These are phyloP conservation scores for Tetracladium maxilliforme DNA, from an alignment of 2,329 filamentous ascomycete genomes.

Conservation along the genomic window DNA sequence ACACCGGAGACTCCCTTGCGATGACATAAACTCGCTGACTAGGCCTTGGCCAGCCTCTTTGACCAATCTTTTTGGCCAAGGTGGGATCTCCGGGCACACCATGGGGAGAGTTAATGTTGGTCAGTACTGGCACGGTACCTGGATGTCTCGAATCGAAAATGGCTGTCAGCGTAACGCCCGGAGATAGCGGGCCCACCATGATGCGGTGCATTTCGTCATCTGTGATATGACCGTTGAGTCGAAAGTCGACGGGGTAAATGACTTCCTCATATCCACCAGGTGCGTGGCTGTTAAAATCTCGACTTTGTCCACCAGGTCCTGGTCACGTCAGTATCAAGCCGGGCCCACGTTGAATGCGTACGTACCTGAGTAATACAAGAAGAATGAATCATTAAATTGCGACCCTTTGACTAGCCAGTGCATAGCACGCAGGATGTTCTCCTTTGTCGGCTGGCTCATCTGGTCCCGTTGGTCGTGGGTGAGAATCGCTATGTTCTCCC, in stretches of 20 bases:
- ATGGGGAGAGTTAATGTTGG: slow-evolving; percentile 55
- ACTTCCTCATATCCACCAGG: slow-evolving; percentile 74
- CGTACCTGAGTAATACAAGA: slow-evolving; percentile 92
- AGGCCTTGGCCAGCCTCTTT: slow-evolving; percentile 53
- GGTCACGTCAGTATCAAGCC: slow-evolving; percentile 1
- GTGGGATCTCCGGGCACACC: slow-evolving; percentile 55
- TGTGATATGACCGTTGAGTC: slow-evolving; percentile 60
- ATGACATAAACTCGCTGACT: slow-evolving; percentile 39
- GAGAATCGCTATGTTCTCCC: slow-evolving; percentile 93
- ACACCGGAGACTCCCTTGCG: slow-evolving; percentile 63
- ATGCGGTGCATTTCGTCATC: slow-evolving; percentile 68
- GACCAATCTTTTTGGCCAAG: too few species aligned
- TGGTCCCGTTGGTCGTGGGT: slow-evolving; percentile 95
- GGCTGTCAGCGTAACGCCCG: slow-evolving; percentile 66
- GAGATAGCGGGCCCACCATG: slow-evolving; percentile 61
- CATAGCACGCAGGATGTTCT: slow-evolving; percentile 91
- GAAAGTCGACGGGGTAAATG: slow-evolving; percentile 72
- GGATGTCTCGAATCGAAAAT: slow-evolving; percentile 60
- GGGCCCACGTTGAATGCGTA: slow-evolving; percentile 3
- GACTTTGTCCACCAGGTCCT: slow-evolving; percentile 72
- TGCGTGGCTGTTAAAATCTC: slow-evolving; percentile 66
- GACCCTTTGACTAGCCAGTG: slow-evolving; percentile 96
- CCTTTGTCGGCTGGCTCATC: slow-evolving; percentile 93
- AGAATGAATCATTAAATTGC: slow-evolving; percentile 80
- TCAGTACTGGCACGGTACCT: slow-evolving; percentile 49